A percentile compares a stretch with the other conserved stretches of the same genome.
phyloP scores from a whole-genome alignment of 2,329 filamentous ascomycete genomes.

The Phyllosticta capitalensis region DNA sequence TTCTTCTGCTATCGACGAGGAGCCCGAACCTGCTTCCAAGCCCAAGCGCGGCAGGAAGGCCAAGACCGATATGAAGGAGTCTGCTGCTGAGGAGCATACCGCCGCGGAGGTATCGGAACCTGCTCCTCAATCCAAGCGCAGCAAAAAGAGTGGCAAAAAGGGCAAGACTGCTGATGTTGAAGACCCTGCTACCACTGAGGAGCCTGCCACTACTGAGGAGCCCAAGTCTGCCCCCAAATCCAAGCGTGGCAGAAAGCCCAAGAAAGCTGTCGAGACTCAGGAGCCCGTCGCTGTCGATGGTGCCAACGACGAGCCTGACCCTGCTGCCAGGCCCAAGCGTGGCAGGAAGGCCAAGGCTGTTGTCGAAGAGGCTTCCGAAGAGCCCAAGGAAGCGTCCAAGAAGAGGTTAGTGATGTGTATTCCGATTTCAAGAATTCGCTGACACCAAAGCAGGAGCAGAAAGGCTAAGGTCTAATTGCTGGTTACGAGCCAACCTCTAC shows the following conservation, averaged over 20 bases:
- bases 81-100: background rate
- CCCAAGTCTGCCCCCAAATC: background rate
- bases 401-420: conserved; percentile 3
- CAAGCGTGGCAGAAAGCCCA: conserved; percentile 1
- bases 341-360: background rate
- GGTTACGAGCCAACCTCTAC: background rate
- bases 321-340: background rate
- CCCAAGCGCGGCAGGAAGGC: conserved; percentile 1
- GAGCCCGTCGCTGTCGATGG: background rate
- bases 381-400: background rate
- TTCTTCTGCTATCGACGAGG: background rate
- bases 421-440: background rate
- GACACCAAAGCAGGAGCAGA: background rate
- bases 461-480: conserved; percentile 2
- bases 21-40: background rate
- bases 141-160: too few species aligned
- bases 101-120: background rate
- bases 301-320: background rate
- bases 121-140: too few species aligned
- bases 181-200: background rate
- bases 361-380: conserved; percentile 1
- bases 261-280: background rate
- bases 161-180: too few species aligned
- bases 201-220: background rate
- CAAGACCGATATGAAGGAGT: background rate